These are phyloP conservation scores for Ministeria vibrans DNA, from an alignment of 78 protist genomes.

Conservation along the genomic window DNA sequence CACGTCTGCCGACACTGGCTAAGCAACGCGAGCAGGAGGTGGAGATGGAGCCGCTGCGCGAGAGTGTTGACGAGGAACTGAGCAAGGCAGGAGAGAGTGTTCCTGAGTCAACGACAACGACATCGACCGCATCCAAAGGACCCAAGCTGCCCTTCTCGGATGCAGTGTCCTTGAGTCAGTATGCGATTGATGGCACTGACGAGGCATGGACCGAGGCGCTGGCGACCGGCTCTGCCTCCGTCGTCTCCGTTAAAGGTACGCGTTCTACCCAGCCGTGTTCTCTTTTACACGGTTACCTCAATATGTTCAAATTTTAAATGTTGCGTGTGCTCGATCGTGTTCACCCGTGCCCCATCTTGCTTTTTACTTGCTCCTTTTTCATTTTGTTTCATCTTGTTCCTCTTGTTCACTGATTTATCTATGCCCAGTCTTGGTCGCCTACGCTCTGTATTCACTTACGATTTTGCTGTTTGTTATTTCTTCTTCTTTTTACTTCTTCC, in stretches of 20 bases:
- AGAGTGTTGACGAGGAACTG: neutral
- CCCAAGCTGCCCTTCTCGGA: neutral
- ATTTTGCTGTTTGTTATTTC: no score
- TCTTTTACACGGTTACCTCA: neutral
- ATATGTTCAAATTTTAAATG: neutral
- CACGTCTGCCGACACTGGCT: neutral
- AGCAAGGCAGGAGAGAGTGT: no score
- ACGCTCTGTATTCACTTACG: no score
- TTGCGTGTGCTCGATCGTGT: neutral
- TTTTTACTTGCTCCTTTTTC: neutral
- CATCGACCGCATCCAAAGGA: neutral
- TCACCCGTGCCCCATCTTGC: neutral
- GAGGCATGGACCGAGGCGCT: neutral
- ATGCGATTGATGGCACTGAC: neutral
- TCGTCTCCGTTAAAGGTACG: neutral
- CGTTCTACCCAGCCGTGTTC: neutral
- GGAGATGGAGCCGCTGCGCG: conserved; percentile 4
- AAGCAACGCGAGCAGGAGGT: neutral
- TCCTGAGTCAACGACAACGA: no score
- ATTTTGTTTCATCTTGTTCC: no score
- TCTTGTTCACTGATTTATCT: no score
- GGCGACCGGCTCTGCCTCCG: neutral
- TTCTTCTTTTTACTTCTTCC: no score
- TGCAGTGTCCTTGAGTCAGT: neutral
- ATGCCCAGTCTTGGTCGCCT: no score